Base-by-base conservation (phyloP, 2,329 filamentous ascomycete genomes). In the Sporothrix curviconia region DNA sequence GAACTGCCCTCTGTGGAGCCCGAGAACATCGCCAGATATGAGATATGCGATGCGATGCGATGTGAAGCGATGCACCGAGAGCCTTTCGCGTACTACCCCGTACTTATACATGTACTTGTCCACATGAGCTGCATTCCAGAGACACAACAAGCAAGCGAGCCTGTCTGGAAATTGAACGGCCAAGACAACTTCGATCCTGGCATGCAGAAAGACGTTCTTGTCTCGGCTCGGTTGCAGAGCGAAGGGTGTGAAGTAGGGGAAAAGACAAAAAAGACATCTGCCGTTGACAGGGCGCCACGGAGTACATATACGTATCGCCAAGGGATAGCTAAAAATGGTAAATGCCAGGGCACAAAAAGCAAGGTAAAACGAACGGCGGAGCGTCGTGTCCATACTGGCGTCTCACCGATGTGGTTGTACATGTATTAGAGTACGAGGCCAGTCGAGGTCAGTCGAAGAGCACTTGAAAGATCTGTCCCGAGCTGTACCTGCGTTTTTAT, bases 131-230 rank as follows among this genome's bases (percentile, higher is more conserved):
- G 32, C 22, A 37, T n/a, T n/a, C n/a, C n/a, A n/a, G n/a, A n/a
- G n/a, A n/a, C n/a, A n/a, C n/a, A n/a, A n/a, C n/a, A n/a, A n/a
- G n/a, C n/a, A 50, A 50, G 49, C 22, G 34, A 37, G 34, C 6
- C 49, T 12, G 19, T 12, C 25, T 39, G 34, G 14, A 40, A 25
- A 40, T n/a, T 51, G 34, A 51, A 19, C 22, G 34, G 28, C 34
- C 49, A 40, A 51, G 49, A 51, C 34, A 51, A n/a, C n/a, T n/a
- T n/a, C n/a, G n/a, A n/a, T n/a, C n/a, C n/a, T 32, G 17, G 30
- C 34, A 50, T 30, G 32, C 34, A 19, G 34, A 51, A 7, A 22
- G 30, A 51, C 47, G 47, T n/a, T 37, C 19, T 14, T 51, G 47
- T 51, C 47, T 51, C 44, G 28, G 44, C 30, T 49, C 44, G 28